Percentiles rank a stretch among this genome's conserved stretches.
These are phyloP conservation scores for Cenchrus americanus DNA, from an alignment of 176 grass and related monocot genomes.

Conservation along the genomic window DNA sequence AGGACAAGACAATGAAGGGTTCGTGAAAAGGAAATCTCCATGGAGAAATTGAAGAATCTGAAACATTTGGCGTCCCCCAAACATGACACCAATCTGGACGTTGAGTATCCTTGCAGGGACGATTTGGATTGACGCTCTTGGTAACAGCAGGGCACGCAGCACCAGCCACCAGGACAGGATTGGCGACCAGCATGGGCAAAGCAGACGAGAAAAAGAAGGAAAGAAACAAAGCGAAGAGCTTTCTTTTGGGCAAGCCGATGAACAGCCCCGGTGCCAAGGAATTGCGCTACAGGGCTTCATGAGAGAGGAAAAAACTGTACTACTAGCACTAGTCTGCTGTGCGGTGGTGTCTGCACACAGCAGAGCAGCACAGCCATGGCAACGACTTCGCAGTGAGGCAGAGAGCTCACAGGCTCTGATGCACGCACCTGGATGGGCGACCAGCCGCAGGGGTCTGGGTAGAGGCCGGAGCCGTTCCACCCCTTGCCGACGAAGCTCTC, in stretches of 20 bases:
- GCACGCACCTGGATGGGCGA: conserved; percentile 83
- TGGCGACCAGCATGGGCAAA: not conserved
- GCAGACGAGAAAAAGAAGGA: not conserved
- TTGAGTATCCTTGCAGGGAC: not conserved
- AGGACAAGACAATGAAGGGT: not conserved
- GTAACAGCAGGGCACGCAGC: not conserved
- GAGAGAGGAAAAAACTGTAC: not conserved
- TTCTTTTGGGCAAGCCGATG: not conserved
- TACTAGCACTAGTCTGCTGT: no score
- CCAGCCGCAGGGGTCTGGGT: conserved; percentile 95
- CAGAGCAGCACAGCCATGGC: no score
- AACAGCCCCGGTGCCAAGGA: not conserved
- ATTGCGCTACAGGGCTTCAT: not conserved
- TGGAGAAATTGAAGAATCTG: not conserved
- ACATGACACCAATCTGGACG: not conserved
- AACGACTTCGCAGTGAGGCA: not conserved
- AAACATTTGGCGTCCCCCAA: not conserved
- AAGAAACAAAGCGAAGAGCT: not conserved
- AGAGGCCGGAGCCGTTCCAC: conserved; percentile 86
- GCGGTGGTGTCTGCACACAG: no score
- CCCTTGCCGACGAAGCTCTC: conserved; percentile 75
- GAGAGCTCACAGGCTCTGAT: no score
- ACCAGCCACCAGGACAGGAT: not conserved
- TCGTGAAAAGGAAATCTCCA: not conserved
- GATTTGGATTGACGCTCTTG: conserved; percentile 1